Evolutionary conservation across 148 eudicot genomes (phyloP), one percentile per base, ranked within the genome.

Genomic region (Vaccinium darrowii): DNA sequence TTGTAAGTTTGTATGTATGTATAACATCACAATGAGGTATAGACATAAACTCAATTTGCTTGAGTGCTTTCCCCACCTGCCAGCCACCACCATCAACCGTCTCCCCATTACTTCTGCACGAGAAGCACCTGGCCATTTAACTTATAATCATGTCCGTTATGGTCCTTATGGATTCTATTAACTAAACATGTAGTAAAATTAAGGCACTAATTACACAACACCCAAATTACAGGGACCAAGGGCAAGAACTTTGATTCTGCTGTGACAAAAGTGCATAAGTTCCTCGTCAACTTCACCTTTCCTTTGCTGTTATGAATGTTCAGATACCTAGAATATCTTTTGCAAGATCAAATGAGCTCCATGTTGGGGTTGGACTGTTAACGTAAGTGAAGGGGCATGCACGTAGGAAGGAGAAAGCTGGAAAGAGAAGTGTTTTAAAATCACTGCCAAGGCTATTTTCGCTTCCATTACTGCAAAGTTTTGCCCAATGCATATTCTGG

Each of bases 391-490:
- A 23, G 97, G 97, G 75, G 97, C 92, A 81, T 94, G 97, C 14
- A 80, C 16, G 60, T 94, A 92, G 11, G 89, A 89, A 0, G 92
- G 87, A 13, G 95, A 91, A 3, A 90, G 83, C 90, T 91, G 85
- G 60, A 94, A 90, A 0, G 82, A 43, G 62, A 92, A 91, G 6
- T 82, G 56, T 50, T 49, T 49, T 4, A 92, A 80, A 23, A 92
- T 87, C 93, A 90, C 87, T 7, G 92, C 79, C 13, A 94, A 0
- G 0, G 89, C 89, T 65, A 94, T 79, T 57, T 90, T 94, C 25
- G 91, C 93, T 83, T 94, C 90, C 47, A 86, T 23, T 75, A 90
- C 79, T 0, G 93, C 93, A 23, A 94, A 91, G 23, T 89, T 89
- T 69, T 88, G 84, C 10, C 95, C 95, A 12, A 94, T 84, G 80